Evolutionary conservation across 2,329 filamentous ascomycete species (phyloP).

Genomic region (Pyricularia pennisetigena): DNA sequence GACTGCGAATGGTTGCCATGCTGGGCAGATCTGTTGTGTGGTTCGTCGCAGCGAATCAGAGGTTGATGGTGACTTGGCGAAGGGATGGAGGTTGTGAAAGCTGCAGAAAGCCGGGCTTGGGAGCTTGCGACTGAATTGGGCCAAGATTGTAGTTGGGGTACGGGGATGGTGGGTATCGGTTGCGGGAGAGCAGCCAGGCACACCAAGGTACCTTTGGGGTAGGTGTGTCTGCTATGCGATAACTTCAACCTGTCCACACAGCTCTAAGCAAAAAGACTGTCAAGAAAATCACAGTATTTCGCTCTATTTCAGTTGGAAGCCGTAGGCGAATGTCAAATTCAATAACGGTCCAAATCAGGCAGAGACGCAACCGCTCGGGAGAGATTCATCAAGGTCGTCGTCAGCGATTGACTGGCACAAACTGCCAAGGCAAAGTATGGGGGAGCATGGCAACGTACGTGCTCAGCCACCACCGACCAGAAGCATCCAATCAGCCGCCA

Average conservation of each 20-base stretch:
- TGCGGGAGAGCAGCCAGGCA: background rate
- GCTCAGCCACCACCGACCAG: background rate
- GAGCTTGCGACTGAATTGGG: background rate
- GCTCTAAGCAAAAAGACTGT: background rate
- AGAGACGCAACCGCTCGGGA: background rate
- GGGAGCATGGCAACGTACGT: background rate
- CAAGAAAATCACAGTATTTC: background rate
- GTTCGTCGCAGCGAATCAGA: constrained; percentile 8
- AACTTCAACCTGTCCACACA: background rate
- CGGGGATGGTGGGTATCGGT: background rate
- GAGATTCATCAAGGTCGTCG: background rate
- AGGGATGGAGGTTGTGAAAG: background rate
- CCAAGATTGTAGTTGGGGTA: background rate
- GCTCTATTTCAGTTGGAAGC: background rate
- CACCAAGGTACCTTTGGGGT: background rate
- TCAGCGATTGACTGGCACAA: background rate
- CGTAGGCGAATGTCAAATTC: background rate
- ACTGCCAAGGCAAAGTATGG: background rate
- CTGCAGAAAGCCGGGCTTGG: background rate
- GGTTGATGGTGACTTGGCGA: background rate
- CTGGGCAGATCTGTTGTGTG: constrained; percentile 13
- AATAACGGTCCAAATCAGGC: background rate
- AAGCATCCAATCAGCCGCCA: background rate
- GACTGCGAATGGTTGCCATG: constrained; percentile 21
- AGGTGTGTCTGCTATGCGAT: no score